These are phyloP conservation scores for Hypoxylon rickii DNA, from an alignment of 495 filamentous ascomycete genomes.

Conservation along the genomic window DNA sequence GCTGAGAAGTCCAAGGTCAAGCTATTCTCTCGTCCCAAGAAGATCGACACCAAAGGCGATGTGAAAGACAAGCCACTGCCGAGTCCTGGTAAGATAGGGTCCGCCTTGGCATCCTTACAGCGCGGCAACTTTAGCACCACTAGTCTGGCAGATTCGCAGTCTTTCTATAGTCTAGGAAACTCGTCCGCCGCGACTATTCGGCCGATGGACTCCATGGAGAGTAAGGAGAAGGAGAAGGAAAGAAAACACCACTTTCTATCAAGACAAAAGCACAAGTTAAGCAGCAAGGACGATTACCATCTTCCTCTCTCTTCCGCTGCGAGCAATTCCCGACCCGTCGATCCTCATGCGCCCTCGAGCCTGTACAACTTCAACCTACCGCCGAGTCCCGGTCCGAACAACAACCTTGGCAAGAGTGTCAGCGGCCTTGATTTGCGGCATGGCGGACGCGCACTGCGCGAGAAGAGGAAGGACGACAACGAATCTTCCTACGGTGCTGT, in stretches of 20 bases:
- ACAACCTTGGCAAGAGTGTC: constrained; percentile 73
- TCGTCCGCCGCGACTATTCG: constrained; percentile 80
- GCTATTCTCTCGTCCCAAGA: constrained; percentile 87
- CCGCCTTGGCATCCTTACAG: constrained; percentile 62
- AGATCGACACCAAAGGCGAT: constrained; percentile 76
- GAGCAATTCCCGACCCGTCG: constrained; percentile 84
- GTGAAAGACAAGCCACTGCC: constrained; percentile 71
- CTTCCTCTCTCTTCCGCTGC: constrained; percentile 84
- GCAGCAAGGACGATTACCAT: constrained; percentile 77
- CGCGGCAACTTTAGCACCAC: constrained; percentile 77
- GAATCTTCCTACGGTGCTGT: constrained; percentile 38
- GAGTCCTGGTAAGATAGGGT: constrained; percentile 79
- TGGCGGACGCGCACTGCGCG: constrained; percentile 79
- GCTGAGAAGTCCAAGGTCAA: constrained; percentile 88
- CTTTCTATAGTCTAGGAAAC: constrained; percentile 82
- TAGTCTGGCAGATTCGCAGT: constrained; percentile 73
- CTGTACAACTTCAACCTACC: constrained; percentile 74
- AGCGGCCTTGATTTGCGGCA: constrained; percentile 85
- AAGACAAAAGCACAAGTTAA: constrained; percentile 88
- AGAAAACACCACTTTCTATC: constrained; percentile 85
- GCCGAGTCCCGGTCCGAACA: constrained; percentile 72
- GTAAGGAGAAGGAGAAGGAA: constrained; percentile 63
- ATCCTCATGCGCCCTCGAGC: constrained; percentile 81
- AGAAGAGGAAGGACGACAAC: constrained; percentile 83
- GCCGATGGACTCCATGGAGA: constrained; percentile 48